Conservation (phyloP, 192 early-diverging fungal species). For the Glomus cerebriforme region DNA sequence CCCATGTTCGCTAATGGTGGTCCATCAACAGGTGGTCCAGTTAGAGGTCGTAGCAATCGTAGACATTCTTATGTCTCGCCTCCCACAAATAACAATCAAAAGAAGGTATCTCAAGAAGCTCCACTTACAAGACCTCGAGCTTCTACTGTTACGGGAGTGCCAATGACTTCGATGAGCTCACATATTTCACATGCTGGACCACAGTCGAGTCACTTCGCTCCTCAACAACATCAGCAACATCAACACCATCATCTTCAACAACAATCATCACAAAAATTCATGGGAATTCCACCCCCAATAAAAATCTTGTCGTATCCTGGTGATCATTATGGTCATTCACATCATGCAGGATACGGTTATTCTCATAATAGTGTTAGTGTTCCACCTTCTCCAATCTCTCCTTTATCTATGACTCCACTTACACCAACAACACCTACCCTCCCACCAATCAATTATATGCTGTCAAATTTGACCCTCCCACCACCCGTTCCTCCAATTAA, state of each 20-base stretch:
- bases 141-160: constrained; percentile 7
- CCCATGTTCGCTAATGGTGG: constrained; percentile 27
- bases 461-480: not conserved
- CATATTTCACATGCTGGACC: not conserved
- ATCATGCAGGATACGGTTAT: not conserved
- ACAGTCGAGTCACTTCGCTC: not conserved
- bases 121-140: constrained; percentile 21
- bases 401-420: not conserved
- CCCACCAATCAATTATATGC: constrained; percentile 11
- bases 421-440: constrained; percentile 10
- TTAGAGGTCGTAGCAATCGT: constrained; percentile 9
- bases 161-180: not conserved
- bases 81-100: not conserved
- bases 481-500: constrained; percentile 12
- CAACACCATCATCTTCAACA: no score
- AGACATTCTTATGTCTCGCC: constrained; percentile 24
- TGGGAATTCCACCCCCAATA: not conserved
- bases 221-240: not conserved
- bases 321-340: not conserved
- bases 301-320: not conserved
- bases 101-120: constrained; percentile 1
- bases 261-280: not conserved
- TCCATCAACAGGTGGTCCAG: constrained; percentile 5
- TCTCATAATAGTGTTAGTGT: no score
- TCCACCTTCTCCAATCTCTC: not conserved